These are phyloP conservation scores for Pulveroboletus sp. DNA, from an alignment of 768 basidiomycete genomes.

Conservation along the genomic window DNA sequence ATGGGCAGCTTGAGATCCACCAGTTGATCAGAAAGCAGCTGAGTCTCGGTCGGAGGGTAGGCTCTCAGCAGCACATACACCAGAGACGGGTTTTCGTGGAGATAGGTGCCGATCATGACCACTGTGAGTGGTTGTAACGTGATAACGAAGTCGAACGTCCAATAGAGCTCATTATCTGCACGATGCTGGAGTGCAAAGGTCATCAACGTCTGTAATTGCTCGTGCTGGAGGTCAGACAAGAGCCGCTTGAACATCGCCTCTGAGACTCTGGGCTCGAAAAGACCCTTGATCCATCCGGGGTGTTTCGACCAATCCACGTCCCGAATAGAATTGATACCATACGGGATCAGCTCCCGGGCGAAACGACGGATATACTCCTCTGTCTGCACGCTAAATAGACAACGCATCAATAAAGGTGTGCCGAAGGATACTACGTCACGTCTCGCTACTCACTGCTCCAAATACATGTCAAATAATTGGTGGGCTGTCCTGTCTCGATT, in stretches of 20 bases:
- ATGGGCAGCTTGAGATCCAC: slow-evolving; percentile 29
- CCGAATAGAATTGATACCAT: slow-evolving; percentile 37
- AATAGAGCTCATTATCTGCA: slow-evolving; percentile 50
- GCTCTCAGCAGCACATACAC: slow-evolving; percentile 48
- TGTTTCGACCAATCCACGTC: slow-evolving; percentile 39
- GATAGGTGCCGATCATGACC: slow-evolving; percentile 34
- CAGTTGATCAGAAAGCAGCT: slow-evolving; percentile 31
- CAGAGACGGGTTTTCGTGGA: slow-evolving; percentile 50
- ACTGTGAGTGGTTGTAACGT: slow-evolving; percentile 25
- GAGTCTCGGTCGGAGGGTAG: slow-evolving; percentile 40
- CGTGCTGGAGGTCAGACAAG: slow-evolving; percentile 18
- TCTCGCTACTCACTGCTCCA: slow-evolving; percentile 61
- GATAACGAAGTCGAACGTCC: slow-evolving; percentile 43
- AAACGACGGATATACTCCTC: slow-evolving; percentile 42
- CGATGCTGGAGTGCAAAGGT: slow-evolving; percentile 39
- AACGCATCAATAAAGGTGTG: neutral
- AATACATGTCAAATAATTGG: slow-evolving; percentile 63
- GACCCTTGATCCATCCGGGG: slow-evolving; percentile 29
- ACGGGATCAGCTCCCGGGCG: slow-evolving; percentile 38
- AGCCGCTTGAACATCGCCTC: slow-evolving; percentile 18
- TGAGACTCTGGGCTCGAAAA: slow-evolving; percentile 26
- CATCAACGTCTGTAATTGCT: slow-evolving; percentile 17
- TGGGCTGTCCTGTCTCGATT: slow-evolving; percentile 63
- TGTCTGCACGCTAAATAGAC: slow-evolving; percentile 32
- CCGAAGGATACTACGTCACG: neutral